Conservation (phyloP, 2,329 filamentous ascomycete genomes). For the Huntiella decipiens region DNA sequence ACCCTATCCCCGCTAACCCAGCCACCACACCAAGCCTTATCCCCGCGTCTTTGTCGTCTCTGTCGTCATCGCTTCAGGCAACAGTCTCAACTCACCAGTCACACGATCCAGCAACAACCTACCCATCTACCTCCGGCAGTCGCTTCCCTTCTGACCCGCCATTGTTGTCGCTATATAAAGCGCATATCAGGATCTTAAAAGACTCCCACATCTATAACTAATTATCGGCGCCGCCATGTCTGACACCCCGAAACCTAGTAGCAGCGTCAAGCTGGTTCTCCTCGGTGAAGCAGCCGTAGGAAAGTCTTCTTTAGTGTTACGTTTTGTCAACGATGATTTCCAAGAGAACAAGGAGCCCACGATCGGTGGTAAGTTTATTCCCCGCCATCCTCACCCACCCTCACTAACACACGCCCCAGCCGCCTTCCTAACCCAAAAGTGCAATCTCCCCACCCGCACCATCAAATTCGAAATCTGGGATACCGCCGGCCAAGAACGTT, state of each 20-base stretch:
- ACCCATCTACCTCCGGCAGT: too few species aligned
- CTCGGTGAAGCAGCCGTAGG: conserved; percentile 94
- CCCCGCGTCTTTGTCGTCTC: too few species aligned
- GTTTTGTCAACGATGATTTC: conserved; percentile 99
- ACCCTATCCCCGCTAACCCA: too few species aligned
- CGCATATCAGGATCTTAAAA: conserved; percentile 6
- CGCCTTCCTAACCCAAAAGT: conserved; percentile 97
- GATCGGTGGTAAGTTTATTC: conserved; percentile 58
- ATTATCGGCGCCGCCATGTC: conserved; percentile 17
- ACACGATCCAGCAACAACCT: too few species aligned
- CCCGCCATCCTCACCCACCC: conserved; percentile 3
- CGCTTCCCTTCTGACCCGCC: too few species aligned
- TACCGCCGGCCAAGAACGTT: conserved; percentile 92
- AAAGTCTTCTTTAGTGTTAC: conserved; percentile 96
- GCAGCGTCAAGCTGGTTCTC: conserved; percentile 97
- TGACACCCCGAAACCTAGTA: conserved; percentile 68
- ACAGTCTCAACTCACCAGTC: too few species aligned
- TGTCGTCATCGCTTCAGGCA: too few species aligned
- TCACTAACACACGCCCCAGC: conserved; percentile 31
- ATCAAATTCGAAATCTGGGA: conserved; percentile 97
- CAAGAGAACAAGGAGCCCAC: conserved; percentile 99
- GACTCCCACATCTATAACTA: conserved; percentile 5
- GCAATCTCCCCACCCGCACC: conserved; percentile 78
- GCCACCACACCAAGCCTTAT: too few species aligned
- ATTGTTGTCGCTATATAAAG: not conserved